Conservation (phyloP, 495 filamentous ascomycete species). For the Amorphotheca resinae region DNA sequence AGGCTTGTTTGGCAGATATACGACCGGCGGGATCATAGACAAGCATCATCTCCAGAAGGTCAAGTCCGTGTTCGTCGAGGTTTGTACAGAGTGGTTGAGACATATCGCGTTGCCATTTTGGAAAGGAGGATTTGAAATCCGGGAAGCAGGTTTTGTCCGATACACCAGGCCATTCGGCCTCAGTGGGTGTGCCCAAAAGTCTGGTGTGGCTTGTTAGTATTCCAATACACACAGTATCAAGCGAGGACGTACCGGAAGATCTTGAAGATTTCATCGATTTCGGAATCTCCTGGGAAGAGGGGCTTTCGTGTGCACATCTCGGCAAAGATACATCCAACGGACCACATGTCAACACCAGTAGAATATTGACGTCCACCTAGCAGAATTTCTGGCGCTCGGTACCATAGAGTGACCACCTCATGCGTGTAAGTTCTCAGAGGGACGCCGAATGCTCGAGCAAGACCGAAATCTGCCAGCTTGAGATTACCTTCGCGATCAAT, state of each 20-base stretch:
- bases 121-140: slow-evolving; percentile 94
- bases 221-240: not conserved
- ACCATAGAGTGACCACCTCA: slow-evolving; percentile 98
- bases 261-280: slow-evolving; percentile 99
- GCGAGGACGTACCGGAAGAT: slow-evolving; percentile 70
- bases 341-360: slow-evolving; percentile 99
- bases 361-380: slow-evolving; percentile 96
- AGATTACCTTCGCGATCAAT: slow-evolving; percentile 92
- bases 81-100: slow-evolving; percentile 36
- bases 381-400: slow-evolving; percentile 93
- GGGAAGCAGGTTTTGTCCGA: slow-evolving; percentile 64
- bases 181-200: slow-evolving; percentile 80
- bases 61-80: slow-evolving; percentile 63
- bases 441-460: slow-evolving; percentile 93
- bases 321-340: slow-evolving; percentile 94
- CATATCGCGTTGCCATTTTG: slow-evolving; percentile 79
- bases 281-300: slow-evolving; percentile 92
- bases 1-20: slow-evolving; percentile 92
- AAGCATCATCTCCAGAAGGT: slow-evolving; percentile 83
- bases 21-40: slow-evolving; percentile 90
- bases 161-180: slow-evolving; percentile 86
- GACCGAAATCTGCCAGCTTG: slow-evolving; percentile 94
- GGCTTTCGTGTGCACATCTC: slow-evolving; percentile 99
- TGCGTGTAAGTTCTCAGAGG: slow-evolving; percentile 95
- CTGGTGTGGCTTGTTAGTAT: slow-evolving; percentile 31